Evolutionary conservation across 1,284 basidiomycete species (phyloP).

Genomic region (Ceratobasidium sp.): DNA sequence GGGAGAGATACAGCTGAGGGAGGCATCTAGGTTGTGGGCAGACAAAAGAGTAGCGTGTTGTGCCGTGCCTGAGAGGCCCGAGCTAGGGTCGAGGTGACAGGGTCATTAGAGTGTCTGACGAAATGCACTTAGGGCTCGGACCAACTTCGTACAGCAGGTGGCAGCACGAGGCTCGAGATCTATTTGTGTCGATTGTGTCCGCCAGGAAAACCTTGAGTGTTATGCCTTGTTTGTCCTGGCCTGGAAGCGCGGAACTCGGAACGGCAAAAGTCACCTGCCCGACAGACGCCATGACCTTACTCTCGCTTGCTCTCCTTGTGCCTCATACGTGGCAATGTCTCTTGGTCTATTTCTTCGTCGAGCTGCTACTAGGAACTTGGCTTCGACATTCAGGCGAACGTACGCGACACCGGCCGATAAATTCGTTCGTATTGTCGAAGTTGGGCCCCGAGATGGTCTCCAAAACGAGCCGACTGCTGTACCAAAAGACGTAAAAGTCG

Average conservation of each 20-base stretch:
- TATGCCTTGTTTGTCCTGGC: slow-evolving; percentile 1
- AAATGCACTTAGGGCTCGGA: too few species aligned
- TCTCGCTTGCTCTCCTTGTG: neutral
- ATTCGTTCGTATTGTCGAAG: slow-evolving; percentile 84
- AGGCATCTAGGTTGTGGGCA: too few species aligned
- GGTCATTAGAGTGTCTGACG: too few species aligned
- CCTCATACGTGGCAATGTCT: neutral
- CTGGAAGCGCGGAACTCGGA: neutral
- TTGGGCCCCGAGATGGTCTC: slow-evolving; percentile 91
- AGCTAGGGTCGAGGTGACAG: too few species aligned
- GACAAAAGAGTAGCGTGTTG: too few species aligned
- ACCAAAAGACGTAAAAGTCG: slow-evolving; percentile 78
- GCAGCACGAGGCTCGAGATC: too few species aligned
- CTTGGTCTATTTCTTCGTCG: neutral
- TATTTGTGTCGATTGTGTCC: too few species aligned
- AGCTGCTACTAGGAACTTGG: neutral
- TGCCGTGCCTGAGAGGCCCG: too few species aligned
- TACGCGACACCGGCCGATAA: slow-evolving; percentile 50
- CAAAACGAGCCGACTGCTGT: slow-evolving; percentile 89
- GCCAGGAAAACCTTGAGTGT: slow-evolving; percentile 1
- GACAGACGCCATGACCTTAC: neutral
- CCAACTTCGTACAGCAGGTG: too few species aligned
- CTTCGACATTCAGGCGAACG: neutral
- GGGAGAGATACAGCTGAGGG: too few species aligned
- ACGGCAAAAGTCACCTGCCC: slow-evolving; percentile 9